Percentiles rank a stretch among this genome's conserved stretches.
phyloP scores from a whole-genome alignment of 495 filamentous ascomycete genomes.

The Aspergillus taichungensis region DNA sequence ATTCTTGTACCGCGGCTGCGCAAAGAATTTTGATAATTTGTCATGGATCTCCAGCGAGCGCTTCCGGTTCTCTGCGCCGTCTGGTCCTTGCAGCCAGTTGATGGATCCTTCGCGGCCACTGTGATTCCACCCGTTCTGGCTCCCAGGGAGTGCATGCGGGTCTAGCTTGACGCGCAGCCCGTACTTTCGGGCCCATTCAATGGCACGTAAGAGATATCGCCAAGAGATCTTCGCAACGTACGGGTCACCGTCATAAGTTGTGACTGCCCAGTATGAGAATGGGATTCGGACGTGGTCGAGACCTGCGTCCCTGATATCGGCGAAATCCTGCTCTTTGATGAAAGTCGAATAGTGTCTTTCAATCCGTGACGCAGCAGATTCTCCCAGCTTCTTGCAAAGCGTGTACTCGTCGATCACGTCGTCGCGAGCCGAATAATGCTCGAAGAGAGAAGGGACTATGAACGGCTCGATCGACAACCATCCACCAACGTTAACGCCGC shows the following conservation, averaged over 20 bases:
- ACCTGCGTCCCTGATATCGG: slow-evolving; percentile 75
- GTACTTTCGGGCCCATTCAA: slow-evolving; percentile 90
- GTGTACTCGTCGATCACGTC: slow-evolving; percentile 86
- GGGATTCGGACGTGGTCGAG: slow-evolving; percentile 95
- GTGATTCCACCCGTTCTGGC: slow-evolving; percentile 89
- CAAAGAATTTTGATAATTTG: slow-evolving; percentile 73
- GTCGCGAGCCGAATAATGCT: slow-evolving; percentile 47
- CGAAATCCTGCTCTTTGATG: slow-evolving; percentile 73
- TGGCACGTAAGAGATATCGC: slow-evolving; percentile 87
- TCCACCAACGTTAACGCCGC: slow-evolving; percentile 89
- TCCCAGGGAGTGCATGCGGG: slow-evolving; percentile 75
- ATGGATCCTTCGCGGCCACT: slow-evolving; percentile 65
- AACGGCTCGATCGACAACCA: slow-evolving; percentile 95
- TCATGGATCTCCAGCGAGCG: slow-evolving; percentile 76
- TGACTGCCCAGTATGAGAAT: slow-evolving; percentile 92
- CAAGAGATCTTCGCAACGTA: slow-evolving; percentile 83
- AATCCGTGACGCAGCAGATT: slow-evolving; percentile 48
- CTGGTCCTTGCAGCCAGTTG: slow-evolving; percentile 70
- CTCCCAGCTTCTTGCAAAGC: slow-evolving; percentile 59
- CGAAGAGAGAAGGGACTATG: slow-evolving; percentile 87
- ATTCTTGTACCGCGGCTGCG: slow-evolving; percentile 77
- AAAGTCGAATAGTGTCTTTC: slow-evolving; percentile 90
- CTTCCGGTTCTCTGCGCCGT: slow-evolving; percentile 52
- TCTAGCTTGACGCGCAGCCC: slow-evolving; percentile 93
- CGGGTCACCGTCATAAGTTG: slow-evolving; percentile 75